Conservation (phyloP, 1,284 basidiomycete species). For the Fomitopsis schrenkii region DNA sequence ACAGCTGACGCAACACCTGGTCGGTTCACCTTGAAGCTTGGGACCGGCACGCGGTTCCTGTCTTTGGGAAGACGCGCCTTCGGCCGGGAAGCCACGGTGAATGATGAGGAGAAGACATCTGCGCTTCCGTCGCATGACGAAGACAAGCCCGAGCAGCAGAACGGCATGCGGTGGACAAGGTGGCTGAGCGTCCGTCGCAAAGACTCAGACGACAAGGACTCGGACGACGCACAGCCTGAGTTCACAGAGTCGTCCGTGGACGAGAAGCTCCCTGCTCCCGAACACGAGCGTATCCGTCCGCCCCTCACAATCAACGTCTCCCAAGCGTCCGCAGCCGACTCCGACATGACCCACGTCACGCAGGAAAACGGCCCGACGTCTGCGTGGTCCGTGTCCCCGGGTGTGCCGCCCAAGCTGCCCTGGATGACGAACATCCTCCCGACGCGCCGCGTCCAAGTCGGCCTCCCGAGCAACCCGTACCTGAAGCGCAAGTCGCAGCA, state of each 20-base stretch:
- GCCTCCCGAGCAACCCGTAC: slow-evolving; percentile 11
- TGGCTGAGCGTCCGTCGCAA: neutral
- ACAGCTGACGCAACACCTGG: slow-evolving; percentile 14
- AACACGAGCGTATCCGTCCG: slow-evolving; percentile 24
- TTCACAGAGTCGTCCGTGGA: neutral
- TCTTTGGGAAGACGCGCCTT: slow-evolving; percentile 38
- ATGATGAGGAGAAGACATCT: slow-evolving; percentile 21
- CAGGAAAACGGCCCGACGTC: slow-evolving; percentile 23
- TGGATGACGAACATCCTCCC: slow-evolving; percentile 31
- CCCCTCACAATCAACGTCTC: slow-evolving; percentile 43
- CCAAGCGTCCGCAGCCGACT: slow-evolving; percentile 20
- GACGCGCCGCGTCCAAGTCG: slow-evolving; percentile 20
- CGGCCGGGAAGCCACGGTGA: slow-evolving; percentile 26
- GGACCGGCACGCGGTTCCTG: slow-evolving; percentile 37
- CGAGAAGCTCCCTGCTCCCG: neutral
- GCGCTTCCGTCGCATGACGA: neutral
- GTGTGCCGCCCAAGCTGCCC: slow-evolving; percentile 27
- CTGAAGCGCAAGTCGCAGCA: slow-evolving; percentile 25
- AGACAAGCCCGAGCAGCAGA: neutral
- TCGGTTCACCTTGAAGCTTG: slow-evolving; percentile 23
- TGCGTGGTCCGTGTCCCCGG: slow-evolving; percentile 39
- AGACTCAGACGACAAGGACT: neutral
- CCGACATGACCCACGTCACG: slow-evolving; percentile 9
- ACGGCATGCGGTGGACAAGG: neutral
- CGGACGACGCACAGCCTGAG: slow-evolving; percentile 4